Evolutionary conservation across 192 early-diverging fungal genomes (phyloP), one percentile per base, ranked within the genome.

Genomic region (Backusella liffmaniae): DNA sequence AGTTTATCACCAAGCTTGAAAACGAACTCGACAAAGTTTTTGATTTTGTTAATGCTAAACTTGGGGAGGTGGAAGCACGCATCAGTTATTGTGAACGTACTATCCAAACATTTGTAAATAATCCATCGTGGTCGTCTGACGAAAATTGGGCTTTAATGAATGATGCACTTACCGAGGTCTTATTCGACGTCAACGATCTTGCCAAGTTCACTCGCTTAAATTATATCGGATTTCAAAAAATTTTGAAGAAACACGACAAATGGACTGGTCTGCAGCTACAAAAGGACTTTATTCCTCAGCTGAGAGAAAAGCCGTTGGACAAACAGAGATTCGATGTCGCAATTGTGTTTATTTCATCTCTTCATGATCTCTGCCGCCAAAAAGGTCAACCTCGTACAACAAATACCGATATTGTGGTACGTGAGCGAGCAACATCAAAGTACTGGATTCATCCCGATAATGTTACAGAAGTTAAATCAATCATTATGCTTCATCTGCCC

Each of bases 211-310:
- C 89, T n/a, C 86, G 94, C 6, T 85, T 93, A 78, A 95, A 95
- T 86, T 95, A 92, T 76, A 91, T 91, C 12, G 94, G 91, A 32
- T 94, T 95, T 74, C 87, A 91, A 72, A 93, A 97, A 88, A 98
- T 98, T 78, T 85, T 99, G 76, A 99, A 99, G 85, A 99, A 99
- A 85, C 98, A 99, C 79, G 97, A 99, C 83, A 96, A 96, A 80
- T 92, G 94, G 83, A 94, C 96, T 30, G 80, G 80, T 23, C 92
- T 90, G 74, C 83, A 88, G 41, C 82, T 99, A 51, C 86, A 93
- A 82, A 88, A 92, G 49, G 79, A 92, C 80, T 92, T 93, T 83
- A 85, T 89, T 81, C 83, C 92, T 83, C 86, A 92, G 76, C 83
- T 98, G 76, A 94, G 95, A 86, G 86, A 81, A 79, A 83, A 88